Evolutionary conservation across 1,284 basidiomycete genomes (phyloP).

Genomic region (Cutaneotrichosporon sp.): DNA sequence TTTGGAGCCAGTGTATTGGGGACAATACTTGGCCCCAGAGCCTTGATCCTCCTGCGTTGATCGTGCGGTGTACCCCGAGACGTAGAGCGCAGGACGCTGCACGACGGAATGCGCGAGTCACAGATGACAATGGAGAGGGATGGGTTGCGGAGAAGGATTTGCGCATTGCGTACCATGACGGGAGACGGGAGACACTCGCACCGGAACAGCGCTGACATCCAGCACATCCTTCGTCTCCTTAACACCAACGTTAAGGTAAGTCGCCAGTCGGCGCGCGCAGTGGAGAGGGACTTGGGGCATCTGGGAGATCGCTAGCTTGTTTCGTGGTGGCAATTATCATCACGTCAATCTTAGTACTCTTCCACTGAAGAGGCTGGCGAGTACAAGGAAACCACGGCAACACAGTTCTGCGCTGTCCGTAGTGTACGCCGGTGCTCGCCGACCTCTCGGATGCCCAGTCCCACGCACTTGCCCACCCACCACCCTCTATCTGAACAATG

Average conservation of each 20-base stretch:
- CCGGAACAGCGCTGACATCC: slow-evolving; percentile 26
- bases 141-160: background rate
- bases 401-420: background rate
- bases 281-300: background rate
- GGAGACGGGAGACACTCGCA: background rate
- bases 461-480: background rate
- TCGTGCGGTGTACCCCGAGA: background rate
- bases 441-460: background rate
- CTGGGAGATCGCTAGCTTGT: background rate
- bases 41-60: background rate
- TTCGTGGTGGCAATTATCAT: background rate
- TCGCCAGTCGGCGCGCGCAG: slow-evolving; percentile 42
- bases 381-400: background rate
- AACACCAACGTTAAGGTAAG: slow-evolving; percentile 96
- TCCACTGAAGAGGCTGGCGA: background rate
- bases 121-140: slow-evolving; percentile 2
- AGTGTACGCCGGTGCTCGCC: background rate
- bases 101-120: background rate
- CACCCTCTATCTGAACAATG: background rate
- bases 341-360: background rate
- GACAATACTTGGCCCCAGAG: background rate
- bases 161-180: background rate
- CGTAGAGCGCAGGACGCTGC: background rate
- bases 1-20: background rate
- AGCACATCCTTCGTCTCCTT: slow-evolving; percentile 97